Base-by-base conservation (phyloP, 1,139 yeast species). In the Zygosaccharomyces pseudobailii region DNA sequence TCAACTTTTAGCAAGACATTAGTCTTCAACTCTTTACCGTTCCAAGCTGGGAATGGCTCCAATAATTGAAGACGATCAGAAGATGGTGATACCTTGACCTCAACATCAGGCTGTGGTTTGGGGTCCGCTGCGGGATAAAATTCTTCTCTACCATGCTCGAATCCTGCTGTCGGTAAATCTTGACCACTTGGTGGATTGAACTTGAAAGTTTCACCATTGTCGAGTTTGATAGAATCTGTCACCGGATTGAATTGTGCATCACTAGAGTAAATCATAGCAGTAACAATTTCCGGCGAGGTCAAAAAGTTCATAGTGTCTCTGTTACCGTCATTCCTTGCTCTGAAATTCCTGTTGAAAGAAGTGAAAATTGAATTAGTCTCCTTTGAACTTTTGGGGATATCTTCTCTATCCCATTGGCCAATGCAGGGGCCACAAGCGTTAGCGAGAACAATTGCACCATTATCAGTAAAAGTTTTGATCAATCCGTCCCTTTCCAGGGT, bases 381-480 rank as follows among this genome's bases (percentile, higher is more conserved):
- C 44, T 80, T 75, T 6, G 85, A 79, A 46, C 78, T 79, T 67
- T 84, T 84, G 45, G 84, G 75, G 43, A 84, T 76, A 54, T 74
- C 75, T 46, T 66, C 71, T 71, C 98, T 82, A 67, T 89, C 96
- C 98, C 98, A 92, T 74, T 92, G 97, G 45, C 98, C 98, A 63
- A 92, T 92, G 75, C 98, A 92, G 55, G 97, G 98, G 50, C 98
- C 98, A 75, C 98, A 92, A 13, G 98, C 98, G 65, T 92, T 92
- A 37, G 97, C 96, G 55, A 92, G 75, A 17, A 92, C 96, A 46
- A 81, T 76, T 43, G 96, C 97, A 48, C 97, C 97, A 60, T 84
- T 85, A 42, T 82, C 76, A 66, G 84, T 83, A 65, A 92, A 88
- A 33, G 85, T 81, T 37, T 84, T 78, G 48, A 86, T 80, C 55